Conservation (phyloP, 352 stramenopile species). For the Blastocystis sp. region DNA sequence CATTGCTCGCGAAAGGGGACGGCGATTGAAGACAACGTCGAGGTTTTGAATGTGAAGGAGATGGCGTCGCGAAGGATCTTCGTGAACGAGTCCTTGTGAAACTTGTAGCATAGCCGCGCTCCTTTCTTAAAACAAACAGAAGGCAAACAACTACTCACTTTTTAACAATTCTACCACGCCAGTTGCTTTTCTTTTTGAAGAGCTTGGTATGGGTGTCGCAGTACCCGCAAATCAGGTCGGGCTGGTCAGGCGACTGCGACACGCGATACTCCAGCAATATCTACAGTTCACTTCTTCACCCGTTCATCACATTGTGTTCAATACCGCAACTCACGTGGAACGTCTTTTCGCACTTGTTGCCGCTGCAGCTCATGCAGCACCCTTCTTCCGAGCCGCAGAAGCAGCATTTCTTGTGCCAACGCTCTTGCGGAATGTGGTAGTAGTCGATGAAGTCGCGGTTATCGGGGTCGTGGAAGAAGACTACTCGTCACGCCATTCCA, state of each 20-base stretch:
- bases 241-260: constrained; percentile 44
- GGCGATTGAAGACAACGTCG: constrained; percentile 1
- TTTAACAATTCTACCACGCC: constrained; percentile 40
- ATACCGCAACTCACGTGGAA: constrained; percentile 69
- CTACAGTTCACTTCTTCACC: background rate
- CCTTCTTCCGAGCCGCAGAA: constrained; percentile 56
- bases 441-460: constrained; percentile 64
- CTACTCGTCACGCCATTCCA: background rate
- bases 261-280: constrained; percentile 64
- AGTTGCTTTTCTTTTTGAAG: constrained; percentile 50
- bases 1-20: background rate
- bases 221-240: constrained; percentile 62
- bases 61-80: constrained; percentile 44
- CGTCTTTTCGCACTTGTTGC: constrained; percentile 53
- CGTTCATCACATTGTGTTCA: constrained; percentile 36
- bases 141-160: background rate
- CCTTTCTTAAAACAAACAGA: constrained; percentile 37
- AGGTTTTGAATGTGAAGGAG: constrained; percentile 36
- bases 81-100: background rate
- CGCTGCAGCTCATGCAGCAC: constrained; percentile 64
- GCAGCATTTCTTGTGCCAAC: constrained; percentile 60
- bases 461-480: constrained; percentile 67
- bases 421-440: constrained; percentile 52
- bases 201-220: constrained; percentile 54
- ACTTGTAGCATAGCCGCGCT: background rate